Conservation (phyloP, 495 filamentous ascomycete genomes). For the Rostrohypoxylon terebratum region DNA sequence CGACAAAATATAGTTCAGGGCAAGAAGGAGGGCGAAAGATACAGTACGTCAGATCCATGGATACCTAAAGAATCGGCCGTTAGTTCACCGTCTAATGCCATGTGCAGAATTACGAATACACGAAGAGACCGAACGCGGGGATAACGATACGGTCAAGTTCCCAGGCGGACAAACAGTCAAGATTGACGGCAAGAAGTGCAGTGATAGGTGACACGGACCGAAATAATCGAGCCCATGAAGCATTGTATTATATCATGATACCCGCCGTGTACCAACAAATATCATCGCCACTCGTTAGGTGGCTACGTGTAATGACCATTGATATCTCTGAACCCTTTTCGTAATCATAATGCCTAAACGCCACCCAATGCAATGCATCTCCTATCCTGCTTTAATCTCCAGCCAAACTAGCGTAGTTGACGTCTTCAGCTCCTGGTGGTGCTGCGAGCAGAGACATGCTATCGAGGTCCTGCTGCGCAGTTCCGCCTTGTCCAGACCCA, state of each 20-base stretch:
- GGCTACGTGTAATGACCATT: conserved; percentile 18
- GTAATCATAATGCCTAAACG: conserved; percentile 54
- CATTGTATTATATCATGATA: conserved; percentile 51
- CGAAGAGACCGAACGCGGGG: conserved; percentile 87
- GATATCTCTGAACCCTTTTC: conserved; percentile 54
- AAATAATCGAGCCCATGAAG: conserved; percentile 51
- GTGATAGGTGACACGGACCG: conserved; percentile 50
- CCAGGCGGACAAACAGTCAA: conserved; percentile 57
- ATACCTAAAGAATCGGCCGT: background rate
- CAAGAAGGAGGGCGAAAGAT: conserved; percentile 68
- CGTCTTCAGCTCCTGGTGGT: conserved; percentile 84
- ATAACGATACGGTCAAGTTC: conserved; percentile 87
- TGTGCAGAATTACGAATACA: conserved; percentile 83
- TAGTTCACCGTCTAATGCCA: background rate
- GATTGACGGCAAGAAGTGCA: conserved; percentile 61
- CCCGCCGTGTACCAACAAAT: conserved; percentile 45
- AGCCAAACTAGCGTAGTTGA: conserved; percentile 85
- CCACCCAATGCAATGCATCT: conserved; percentile 49
- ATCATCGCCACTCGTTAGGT: conserved; percentile 45
- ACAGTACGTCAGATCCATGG: conserved; percentile 73
- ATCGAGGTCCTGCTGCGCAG: conserved; percentile 57
- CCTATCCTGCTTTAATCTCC: conserved; percentile 68
- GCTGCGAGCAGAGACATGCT: conserved; percentile 70
- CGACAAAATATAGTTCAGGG: conserved; percentile 91
- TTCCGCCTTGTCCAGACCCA: conserved; percentile 48